Conservation (phyloP, 1,284 basidiomycete genomes). For the Ustilago loliicola region DNA sequence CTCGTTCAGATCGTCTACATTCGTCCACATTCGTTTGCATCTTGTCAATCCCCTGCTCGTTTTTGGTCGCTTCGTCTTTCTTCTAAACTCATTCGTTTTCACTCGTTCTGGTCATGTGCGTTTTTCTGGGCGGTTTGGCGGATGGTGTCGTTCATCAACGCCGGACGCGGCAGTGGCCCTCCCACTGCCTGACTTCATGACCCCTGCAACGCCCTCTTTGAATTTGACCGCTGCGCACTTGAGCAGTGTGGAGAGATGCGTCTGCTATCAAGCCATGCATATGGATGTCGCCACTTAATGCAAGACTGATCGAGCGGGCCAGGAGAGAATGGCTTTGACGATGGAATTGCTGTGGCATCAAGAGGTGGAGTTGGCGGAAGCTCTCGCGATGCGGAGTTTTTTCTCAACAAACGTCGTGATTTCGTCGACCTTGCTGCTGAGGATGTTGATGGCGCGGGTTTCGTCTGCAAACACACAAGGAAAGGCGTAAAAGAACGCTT, state of each 20-base stretch:
- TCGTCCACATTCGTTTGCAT: conserved; percentile 5
- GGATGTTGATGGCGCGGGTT: conserved; percentile 31
- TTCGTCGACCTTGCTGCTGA: conserved; percentile 17
- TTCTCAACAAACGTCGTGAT: conserved; percentile 35
- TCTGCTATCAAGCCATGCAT: too few relatives aligned
- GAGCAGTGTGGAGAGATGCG: too few relatives aligned
- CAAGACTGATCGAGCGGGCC: too few relatives aligned
- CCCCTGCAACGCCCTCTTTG: not conserved
- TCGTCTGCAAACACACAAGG: conserved; percentile 13
- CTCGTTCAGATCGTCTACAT: conserved; percentile 2
- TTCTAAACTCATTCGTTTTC: conserved; percentile 6
- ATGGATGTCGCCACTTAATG: too few relatives aligned
- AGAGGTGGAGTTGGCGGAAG: not conserved
- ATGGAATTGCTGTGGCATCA: not conserved
- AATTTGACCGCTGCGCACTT: too few relatives aligned
- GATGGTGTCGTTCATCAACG: too few relatives aligned
- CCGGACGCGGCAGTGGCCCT: too few relatives aligned
- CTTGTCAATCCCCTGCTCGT: conserved; percentile 8
- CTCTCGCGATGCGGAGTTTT: conserved; percentile 9
- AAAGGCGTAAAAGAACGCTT: not conserved
- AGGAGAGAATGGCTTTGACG: not conserved
- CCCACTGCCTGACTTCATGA: not conserved
- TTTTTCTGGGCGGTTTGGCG: too few relatives aligned
- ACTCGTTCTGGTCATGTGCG: not conserved
- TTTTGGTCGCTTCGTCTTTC: conserved; percentile 10